Evolutionary conservation across 805 yeast species (phyloP).

Genomic region (Monosporozyma siamensis): DNA sequence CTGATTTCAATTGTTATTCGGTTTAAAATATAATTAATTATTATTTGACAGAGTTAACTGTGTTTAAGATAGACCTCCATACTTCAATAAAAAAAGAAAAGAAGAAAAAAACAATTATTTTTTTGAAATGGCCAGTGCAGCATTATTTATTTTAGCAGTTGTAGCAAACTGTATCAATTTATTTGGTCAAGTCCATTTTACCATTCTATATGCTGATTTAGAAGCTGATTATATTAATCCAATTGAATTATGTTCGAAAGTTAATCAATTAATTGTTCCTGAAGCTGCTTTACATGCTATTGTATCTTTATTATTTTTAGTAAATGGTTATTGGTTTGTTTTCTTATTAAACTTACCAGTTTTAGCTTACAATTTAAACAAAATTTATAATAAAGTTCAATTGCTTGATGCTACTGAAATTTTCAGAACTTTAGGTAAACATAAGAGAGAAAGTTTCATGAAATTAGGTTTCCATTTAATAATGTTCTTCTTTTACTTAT

Average conservation of each 20-base stretch:
- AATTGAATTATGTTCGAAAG: conserved; percentile 86
- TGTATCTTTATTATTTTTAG: conserved; percentile 57
- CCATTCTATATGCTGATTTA: conserved; percentile 89
- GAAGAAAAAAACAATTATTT: neutral
- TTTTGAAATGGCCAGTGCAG: conserved; percentile 11
- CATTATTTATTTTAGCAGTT: conserved; percentile 60
- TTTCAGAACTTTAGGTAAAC: conserved; percentile 85
- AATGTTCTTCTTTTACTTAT: conserved; percentile 90
- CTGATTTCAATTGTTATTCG: neutral
- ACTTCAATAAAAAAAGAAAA: neutral
- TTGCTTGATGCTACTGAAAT: conserved; percentile 94
- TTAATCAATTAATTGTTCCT: conserved; percentile 81
- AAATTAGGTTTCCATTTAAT: conserved; percentile 85
- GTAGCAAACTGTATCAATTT: conserved; percentile 77
- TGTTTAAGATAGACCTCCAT: too few relatives aligned
- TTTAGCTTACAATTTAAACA: conserved; percentile 73
- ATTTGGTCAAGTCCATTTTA: conserved; percentile 88
- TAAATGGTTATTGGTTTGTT: conserved; percentile 89
- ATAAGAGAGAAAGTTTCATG: conserved; percentile 84
- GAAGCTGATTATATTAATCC: conserved; percentile 97
- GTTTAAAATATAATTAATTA: too few relatives aligned
- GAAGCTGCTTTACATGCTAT: conserved; percentile 80
- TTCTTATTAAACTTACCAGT: conserved; percentile 77
- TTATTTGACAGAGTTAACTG: too few relatives aligned
- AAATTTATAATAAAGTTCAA: conserved; percentile 70